Evolutionary conservation across 2,329 filamentous ascomycete species (phyloP).

Genomic region (Fusarium sp.): DNA sequence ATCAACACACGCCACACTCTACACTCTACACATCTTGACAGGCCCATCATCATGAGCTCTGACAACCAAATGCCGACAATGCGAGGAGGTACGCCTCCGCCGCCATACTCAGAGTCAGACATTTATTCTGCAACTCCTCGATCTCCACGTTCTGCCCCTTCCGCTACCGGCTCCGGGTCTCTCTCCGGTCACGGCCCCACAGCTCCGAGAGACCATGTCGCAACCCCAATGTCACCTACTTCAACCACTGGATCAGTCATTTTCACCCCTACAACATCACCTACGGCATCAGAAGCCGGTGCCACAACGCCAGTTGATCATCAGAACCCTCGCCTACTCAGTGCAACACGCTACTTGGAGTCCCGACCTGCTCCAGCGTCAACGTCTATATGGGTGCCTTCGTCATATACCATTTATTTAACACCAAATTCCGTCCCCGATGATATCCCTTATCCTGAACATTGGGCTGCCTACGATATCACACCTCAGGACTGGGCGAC

Average conservation of each 20-base stretch:
- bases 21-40: slow-evolving; percentile 30
- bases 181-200: slow-evolving; percentile 41
- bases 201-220: slow-evolving; percentile 52
- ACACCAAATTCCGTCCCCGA: slow-evolving; percentile 53
- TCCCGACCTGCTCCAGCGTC: slow-evolving; percentile 53
- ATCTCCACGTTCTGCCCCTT: slow-evolving; percentile 39
- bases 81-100: slow-evolving; percentile 60
- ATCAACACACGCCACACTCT: not conserved
- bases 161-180: slow-evolving; percentile 30
- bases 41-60: slow-evolving; percentile 30
- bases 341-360: slow-evolving; percentile 58
- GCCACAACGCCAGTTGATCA: slow-evolving; percentile 23
- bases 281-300: slow-evolving; percentile 47
- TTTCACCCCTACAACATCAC: slow-evolving; percentile 65
- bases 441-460: slow-evolving; percentile 58
- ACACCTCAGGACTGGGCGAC: slow-evolving; percentile 68
- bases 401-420: slow-evolving; percentile 54
- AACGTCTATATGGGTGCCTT: slow-evolving; percentile 40
- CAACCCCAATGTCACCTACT: slow-evolving; percentile 55
- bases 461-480: slow-evolving; percentile 58
- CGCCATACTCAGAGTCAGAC: slow-evolving; percentile 70
- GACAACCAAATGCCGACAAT: slow-evolving; percentile 17
- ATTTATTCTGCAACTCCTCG: slow-evolving; percentile 60
- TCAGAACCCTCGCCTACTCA: slow-evolving; percentile 37
- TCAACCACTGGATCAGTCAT: slow-evolving; percentile 60